A percentile compares a stretch with the other conserved stretches of the same genome.
phyloP scores from a whole-genome alignment of 169 alveolate species.

The Condylostoma magnum region DNA sequence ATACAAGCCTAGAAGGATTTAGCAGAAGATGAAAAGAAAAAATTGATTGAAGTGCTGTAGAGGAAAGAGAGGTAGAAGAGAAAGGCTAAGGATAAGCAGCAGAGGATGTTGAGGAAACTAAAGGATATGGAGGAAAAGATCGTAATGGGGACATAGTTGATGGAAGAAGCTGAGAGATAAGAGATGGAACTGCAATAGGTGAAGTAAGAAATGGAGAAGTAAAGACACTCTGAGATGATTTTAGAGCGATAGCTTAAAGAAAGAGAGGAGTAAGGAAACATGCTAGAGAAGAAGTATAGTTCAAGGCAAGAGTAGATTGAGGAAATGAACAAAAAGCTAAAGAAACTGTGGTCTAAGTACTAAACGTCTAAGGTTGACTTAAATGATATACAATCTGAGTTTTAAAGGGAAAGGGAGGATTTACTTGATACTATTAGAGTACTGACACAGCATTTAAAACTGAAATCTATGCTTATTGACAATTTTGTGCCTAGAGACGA shows the following conservation, averaged over 20 bases:
- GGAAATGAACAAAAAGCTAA: conserved; percentile 7
- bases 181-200: conserved; percentile 74
- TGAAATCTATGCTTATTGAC: conserved; percentile 63
- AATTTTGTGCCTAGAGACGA: conserved; percentile 77
- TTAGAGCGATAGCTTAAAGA: conserved; percentile 22
- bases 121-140: conserved; percentile 81
- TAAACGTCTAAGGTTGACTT: conserved; percentile 64
- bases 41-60: conserved; percentile 57
- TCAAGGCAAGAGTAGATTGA: conserved; percentile 55
- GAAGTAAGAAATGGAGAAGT: conserved; percentile 38
- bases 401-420: conserved; percentile 72
- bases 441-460: conserved; percentile 61
- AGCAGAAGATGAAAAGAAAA: conserved; percentile 78
- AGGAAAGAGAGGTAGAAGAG: conserved; percentile 59
- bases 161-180: conserved; percentile 41
- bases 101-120: conserved; percentile 66
- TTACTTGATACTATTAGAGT: conserved; percentile 73
- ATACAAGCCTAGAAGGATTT: conserved; percentile 56
- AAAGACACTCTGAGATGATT: conserved; percentile 24
- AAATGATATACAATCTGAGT: conserved; percentile 70
- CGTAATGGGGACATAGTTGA: conserved; percentile 60
- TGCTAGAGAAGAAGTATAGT: conserved; percentile 46
- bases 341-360: conserved; percentile 58
- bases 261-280: conserved; percentile 43
- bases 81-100: conserved; percentile 62